Evolutionary conservation across 2,329 filamentous ascomycete species (phyloP).

Genomic region (Ceratocystis cacaofunesta): DNA sequence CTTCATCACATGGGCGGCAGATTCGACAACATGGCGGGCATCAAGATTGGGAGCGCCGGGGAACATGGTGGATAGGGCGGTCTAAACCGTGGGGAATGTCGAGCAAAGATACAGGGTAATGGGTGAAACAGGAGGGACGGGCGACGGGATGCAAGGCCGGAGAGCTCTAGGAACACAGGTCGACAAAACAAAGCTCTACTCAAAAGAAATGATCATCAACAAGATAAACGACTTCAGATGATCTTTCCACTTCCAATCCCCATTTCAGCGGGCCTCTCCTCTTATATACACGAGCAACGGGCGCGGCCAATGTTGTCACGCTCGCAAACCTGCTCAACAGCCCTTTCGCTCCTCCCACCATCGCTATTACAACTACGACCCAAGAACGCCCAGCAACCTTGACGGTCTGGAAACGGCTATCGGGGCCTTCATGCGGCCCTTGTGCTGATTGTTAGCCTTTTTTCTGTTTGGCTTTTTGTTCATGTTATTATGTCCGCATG

Average conservation of each 20-base stretch:
- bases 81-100: background rate
- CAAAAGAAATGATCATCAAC: background rate
- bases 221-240: background rate
- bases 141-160: background rate
- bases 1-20: background rate
- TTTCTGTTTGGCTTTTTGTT: background rate
- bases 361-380: background rate
- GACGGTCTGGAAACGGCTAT: background rate
- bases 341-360: background rate
- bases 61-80: background rate
- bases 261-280: background rate
- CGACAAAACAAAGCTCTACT: background rate
- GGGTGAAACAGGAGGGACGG: background rate
- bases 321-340: constrained; percentile 1
- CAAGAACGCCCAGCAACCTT: background rate
- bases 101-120: background rate
- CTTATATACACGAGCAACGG: background rate
- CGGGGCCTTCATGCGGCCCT: background rate
- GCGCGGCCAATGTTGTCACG: background rate
- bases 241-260: background rate
- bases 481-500: background rate
- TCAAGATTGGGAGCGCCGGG: background rate
- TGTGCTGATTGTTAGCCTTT: background rate
- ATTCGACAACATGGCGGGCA: background rate
- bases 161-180: background rate